Evolutionary conservation across 805 yeast genomes (phyloP).

Genomic region (Pichia cabralensis): DNA sequence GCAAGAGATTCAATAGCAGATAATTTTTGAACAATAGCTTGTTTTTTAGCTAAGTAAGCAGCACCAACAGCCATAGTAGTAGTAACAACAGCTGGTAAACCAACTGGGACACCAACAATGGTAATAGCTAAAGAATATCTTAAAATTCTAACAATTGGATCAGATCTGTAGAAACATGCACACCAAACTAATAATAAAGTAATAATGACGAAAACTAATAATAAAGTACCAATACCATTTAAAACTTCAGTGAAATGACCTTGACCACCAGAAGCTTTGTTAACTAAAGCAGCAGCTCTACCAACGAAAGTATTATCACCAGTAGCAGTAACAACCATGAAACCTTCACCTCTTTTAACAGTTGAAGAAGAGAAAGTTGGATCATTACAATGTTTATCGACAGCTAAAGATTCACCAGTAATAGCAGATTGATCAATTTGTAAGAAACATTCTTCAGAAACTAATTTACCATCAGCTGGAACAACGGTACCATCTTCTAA

Average conservation of each 20-base stretch:
- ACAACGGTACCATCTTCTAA: slow-evolving; percentile 87
- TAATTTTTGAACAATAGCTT: slow-evolving; percentile 93
- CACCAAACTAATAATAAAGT: slow-evolving; percentile 87
- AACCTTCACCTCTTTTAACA: slow-evolving; percentile 91
- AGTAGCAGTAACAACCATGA: slow-evolving; percentile 88
- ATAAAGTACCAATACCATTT: slow-evolving; percentile 93
- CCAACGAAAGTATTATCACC: slow-evolving; percentile 96
- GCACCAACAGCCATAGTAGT: slow-evolving; percentile 99
- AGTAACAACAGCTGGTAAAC: slow-evolving; percentile 97
- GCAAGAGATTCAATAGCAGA: slow-evolving; percentile 96
- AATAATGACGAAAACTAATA: slow-evolving; percentile 77
- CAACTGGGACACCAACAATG: slow-evolving; percentile 96
- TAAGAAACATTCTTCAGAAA: slow-evolving; percentile 62
- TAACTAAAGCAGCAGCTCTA: slow-evolving; percentile 93
- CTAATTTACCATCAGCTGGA: slow-evolving; percentile 92
- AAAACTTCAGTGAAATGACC: slow-evolving; percentile 97
- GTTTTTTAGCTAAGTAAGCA: slow-evolving; percentile 94
- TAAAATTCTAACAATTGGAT: slow-evolving; percentile 75
- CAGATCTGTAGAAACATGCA: slow-evolving; percentile 90
- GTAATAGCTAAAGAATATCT: slow-evolving; percentile 92
- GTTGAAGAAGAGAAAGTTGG: slow-evolving; percentile 85
- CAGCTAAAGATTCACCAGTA: slow-evolving; percentile 96
- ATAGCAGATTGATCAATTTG: slow-evolving; percentile 95
- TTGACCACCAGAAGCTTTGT: slow-evolving; percentile 84
- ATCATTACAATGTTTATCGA: slow-evolving; percentile 85